Evolutionary conservation across 768 basidiomycete species (phyloP).

Genomic region (Suillus subluteus): DNA sequence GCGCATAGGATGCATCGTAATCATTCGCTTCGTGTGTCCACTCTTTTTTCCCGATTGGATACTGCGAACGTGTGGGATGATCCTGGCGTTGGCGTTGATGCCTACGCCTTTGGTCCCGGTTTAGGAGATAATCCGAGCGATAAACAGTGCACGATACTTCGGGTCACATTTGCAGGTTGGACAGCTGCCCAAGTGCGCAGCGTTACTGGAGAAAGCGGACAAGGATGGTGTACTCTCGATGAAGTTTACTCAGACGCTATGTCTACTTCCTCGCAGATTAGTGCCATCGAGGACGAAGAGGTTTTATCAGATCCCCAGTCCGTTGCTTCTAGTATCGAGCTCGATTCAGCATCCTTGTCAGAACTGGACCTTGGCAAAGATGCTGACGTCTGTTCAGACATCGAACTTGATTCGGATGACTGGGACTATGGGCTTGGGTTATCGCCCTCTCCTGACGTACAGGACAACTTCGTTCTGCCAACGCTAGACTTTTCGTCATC

Average conservation of each 20-base stretch:
- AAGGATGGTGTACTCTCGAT: slow-evolving; percentile 77
- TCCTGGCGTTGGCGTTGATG: slow-evolving; percentile 52
- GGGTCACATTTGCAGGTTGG: slow-evolving; percentile 78
- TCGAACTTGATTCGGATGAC: slow-evolving; percentile 3
- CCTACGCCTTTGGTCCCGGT: slow-evolving; percentile 59
- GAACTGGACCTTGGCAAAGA: slow-evolving; percentile 14
- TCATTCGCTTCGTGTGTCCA: slow-evolving; percentile 67
- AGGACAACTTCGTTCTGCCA: slow-evolving; percentile 75
- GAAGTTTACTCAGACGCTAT: slow-evolving; percentile 40
- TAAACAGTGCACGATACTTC: slow-evolving; percentile 67
- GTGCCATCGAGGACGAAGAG: neutral
- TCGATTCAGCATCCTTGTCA: slow-evolving; percentile 14
- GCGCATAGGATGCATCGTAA: slow-evolving; percentile 56
- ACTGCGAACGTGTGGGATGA: slow-evolving; percentile 63
- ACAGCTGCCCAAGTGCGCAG: slow-evolving; percentile 62
- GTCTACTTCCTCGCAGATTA: neutral
- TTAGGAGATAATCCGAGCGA: slow-evolving; percentile 30
- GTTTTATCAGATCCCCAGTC: neutral
- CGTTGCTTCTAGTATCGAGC: slow-evolving; percentile 13
- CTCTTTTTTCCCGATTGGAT: slow-evolving; percentile 74
- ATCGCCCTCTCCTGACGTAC: slow-evolving; percentile 45
- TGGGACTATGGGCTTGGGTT: slow-evolving; percentile 18
- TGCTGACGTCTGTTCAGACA: neutral
- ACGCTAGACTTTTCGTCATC: slow-evolving; percentile 72
- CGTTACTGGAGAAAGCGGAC: slow-evolving; percentile 71